phyloP scores from a whole-genome alignment of 148 eudicot genomes.

The Rhododendron williamsianum region DNA sequence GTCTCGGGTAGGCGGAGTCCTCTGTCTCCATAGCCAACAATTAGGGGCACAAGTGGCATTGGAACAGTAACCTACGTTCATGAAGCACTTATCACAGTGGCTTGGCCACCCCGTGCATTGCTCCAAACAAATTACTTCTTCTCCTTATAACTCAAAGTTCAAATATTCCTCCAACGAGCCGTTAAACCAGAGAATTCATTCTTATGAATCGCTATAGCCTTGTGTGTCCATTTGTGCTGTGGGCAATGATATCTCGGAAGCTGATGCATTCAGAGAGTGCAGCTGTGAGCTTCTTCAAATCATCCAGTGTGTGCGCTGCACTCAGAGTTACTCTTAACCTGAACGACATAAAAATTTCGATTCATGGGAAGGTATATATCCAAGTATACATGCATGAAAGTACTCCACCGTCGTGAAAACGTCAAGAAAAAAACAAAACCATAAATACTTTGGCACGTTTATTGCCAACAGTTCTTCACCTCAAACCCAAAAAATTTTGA shows the following conservation, averaged over 20 bases:
- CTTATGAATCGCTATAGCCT: conserved; percentile 38
- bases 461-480: background rate
- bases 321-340: conserved; percentile 77
- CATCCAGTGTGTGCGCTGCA: conserved; percentile 71
- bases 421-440: background rate
- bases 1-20: too few species aligned
- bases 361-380: background rate
- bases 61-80: too few species aligned
- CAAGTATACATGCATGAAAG: background rate
- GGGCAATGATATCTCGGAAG: conserved; percentile 35
- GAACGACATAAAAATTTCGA: background rate
- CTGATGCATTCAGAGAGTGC: conserved; percentile 61
- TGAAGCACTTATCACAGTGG: too few species aligned
- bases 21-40: too few species aligned
- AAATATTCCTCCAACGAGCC: background rate
- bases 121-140: too few species aligned
- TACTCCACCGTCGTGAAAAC: background rate
- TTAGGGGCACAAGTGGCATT: too few species aligned
- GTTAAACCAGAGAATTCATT: background rate
- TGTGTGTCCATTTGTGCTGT: conserved; percentile 29
- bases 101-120: too few species aligned
- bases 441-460: background rate
- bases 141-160: background rate
- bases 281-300: conserved; percentile 54
- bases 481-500: background rate